Base-by-base conservation (phyloP, 768 basidiomycete genomes). In the Boletus rufocinnamomeus region DNA sequence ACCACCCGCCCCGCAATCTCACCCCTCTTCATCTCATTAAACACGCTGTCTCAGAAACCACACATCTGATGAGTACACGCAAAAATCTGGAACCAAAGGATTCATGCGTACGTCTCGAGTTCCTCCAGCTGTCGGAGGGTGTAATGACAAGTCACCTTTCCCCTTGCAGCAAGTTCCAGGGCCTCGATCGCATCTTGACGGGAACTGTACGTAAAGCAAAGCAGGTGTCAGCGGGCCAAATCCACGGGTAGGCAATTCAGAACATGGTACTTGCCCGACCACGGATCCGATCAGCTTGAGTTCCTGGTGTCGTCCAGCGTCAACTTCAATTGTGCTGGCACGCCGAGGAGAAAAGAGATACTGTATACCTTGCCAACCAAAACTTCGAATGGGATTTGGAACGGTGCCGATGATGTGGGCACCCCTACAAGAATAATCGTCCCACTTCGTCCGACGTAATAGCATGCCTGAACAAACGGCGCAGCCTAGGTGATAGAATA, bases 181-280 rank as follows among this genome's bases (percentile, higher is more conserved):
- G 82, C 79, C 63, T 83, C 80, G 54, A 76, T 66, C 16, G 77
- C 76, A 60, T 83, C 82, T 57, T 81, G 79, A 11, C 76, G 66
- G 59, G 74, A 70, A 14, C 79, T 76, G 34, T 28, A 13, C 4
- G 23, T 50, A 17, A 53, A 34, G 10, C 0, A 37, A 19, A 9
- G 13, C 2, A 50, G 16, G 28, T 19, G n/a, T 64, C 21, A 59
- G 40, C 27, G 11, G 21, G 0, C 17, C 3, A 9, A 16, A n/a
- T 46, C 25, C 41, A 23, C 28, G 7, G 17, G 38, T 4, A 19
- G 27, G 11, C 37, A 17, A 38, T 25, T 21, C 23, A 16, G 11
- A 16, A 32, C 6, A 38, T 4, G 44, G 16, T 3, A 59, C 69
- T 61, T 58, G 37, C 69, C 67, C 67, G 4, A 61, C 47, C 21